phyloP scores from a whole-genome alignment of 495 filamentous ascomycete genomes.

The Neurospora sublineolata region DNA sequence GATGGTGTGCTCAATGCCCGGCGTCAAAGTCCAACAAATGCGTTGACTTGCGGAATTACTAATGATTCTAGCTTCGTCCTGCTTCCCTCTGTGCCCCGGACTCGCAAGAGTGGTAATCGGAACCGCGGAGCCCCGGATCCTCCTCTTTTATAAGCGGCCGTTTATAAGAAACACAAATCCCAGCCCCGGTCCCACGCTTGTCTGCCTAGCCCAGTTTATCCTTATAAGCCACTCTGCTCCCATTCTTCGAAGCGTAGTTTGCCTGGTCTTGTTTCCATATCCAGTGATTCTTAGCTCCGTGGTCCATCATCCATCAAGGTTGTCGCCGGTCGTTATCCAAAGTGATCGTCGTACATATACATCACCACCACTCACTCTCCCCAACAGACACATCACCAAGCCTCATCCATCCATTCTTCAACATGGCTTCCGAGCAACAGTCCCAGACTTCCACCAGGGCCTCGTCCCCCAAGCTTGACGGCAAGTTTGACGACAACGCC shows the following conservation, averaged over 20 bases:
- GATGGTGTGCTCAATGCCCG: background rate
- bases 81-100: background rate
- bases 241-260: background rate
- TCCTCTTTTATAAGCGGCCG: background rate
- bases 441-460: conserved; percentile 19
- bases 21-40: background rate
- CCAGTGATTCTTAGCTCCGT: background rate
- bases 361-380: background rate
- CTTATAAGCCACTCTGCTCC: background rate
- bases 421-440: conserved; percentile 18
- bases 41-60: conserved; percentile 12
- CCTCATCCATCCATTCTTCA: conserved; percentile 5
- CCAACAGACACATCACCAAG: background rate
- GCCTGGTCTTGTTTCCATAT: background rate
- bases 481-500: conserved; percentile 22
- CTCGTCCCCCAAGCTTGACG: conserved; percentile 23
- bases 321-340: background rate
- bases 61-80: conserved; percentile 7
- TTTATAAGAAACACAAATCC: background rate
- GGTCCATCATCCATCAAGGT: background rate
- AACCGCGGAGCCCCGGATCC: background rate
- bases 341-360: background rate
- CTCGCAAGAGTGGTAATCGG: background rate
- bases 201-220: background rate
- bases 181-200: background rate